Evolutionary conservation across 306 rosid genomes (phyloP), one percentile per base, ranked within the genome.

Genomic region (Rosa multiflora): DNA sequence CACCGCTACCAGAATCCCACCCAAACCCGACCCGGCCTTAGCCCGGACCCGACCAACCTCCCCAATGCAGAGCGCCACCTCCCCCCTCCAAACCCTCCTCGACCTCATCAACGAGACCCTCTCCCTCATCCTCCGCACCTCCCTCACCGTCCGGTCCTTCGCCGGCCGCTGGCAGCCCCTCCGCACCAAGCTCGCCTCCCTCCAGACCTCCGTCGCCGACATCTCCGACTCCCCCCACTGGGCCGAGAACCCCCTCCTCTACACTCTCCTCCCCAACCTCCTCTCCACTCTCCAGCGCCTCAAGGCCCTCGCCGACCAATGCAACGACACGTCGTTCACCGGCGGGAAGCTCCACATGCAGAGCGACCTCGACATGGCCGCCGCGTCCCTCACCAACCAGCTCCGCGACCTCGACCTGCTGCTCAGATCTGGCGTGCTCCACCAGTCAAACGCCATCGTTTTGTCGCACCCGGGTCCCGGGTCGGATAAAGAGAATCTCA

Each of bases 341-440:
- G 89, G 91, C 52, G 89, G 91, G 5, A 88, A 88, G 83, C 91
- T 88, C 67, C 91, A 58, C 70, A 81, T 88, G 88, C 91, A 88
- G 85, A 88, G 89, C 78, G 91, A 88, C 86, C 82, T 88, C 70
- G 89, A 88, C 74, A 88, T 88, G 88, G 89, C 88, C 12, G 67
- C 86, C 10, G 66, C 88, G 5, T 71, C 91, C 20, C 89, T 88
- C 74, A 26, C 86, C 35, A 73, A 72, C 18, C 89, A 80, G 29
- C 89, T 88, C 78, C 68, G 52, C 26, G 89, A 88, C 86, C 89
- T 88, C 43, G 89, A 88, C 70, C 76, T 88, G 74, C 74, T 83
- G 10, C 89, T 88, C 82, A 77, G 89, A 82, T 88, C 91, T 40
- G 89, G 91, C 20, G 89, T 86, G 46, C 91, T 88, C 81, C 87